phyloP scores from a whole-genome alignment of 2,329 filamentous ascomycete species.

The Metarhizium robertsii region DNA sequence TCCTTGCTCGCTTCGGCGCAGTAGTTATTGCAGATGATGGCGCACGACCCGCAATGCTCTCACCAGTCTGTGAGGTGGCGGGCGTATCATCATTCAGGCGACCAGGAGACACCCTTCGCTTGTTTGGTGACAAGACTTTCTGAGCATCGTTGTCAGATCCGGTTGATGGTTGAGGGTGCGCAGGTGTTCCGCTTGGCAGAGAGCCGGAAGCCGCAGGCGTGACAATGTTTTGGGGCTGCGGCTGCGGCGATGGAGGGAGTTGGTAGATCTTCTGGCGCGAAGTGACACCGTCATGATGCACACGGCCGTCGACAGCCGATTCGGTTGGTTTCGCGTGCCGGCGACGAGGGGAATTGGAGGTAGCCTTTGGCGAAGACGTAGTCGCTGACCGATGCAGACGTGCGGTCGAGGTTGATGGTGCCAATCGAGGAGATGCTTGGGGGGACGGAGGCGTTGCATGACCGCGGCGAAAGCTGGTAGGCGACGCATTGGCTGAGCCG shows the following conservation, averaged over 20 bases:
- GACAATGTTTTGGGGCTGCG: not conserved
- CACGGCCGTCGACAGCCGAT: not conserved
- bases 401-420: slow-evolving; percentile 6
- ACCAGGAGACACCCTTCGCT: slow-evolving; percentile 20
- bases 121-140: slow-evolving; percentile 20
- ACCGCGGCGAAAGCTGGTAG: slow-evolving; percentile 32
- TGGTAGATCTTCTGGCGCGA: not conserved
- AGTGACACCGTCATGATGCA: not conserved
- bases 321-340: slow-evolving; percentile 10
- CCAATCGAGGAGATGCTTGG: slow-evolving; percentile 15
- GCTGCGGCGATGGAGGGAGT: not conserved
- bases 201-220: not conserved
- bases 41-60: not conserved
- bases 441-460: slow-evolving; percentile 14
- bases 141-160: not conserved
- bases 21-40: slow-evolving; percentile 1
- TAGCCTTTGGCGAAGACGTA: slow-evolving; percentile 6
- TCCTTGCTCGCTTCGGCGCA: slow-evolving; percentile 42
- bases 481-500: slow-evolving; percentile 43
- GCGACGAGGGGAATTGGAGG: slow-evolving; percentile 13
- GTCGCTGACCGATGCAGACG: slow-evolving; percentile 10
- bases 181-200: not conserved
- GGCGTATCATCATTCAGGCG: not conserved
- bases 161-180: not conserved
- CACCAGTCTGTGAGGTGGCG: not conserved